Conservation (phyloP, 2,329 filamentous ascomycete species). For the Curvularia sp. region DNA sequence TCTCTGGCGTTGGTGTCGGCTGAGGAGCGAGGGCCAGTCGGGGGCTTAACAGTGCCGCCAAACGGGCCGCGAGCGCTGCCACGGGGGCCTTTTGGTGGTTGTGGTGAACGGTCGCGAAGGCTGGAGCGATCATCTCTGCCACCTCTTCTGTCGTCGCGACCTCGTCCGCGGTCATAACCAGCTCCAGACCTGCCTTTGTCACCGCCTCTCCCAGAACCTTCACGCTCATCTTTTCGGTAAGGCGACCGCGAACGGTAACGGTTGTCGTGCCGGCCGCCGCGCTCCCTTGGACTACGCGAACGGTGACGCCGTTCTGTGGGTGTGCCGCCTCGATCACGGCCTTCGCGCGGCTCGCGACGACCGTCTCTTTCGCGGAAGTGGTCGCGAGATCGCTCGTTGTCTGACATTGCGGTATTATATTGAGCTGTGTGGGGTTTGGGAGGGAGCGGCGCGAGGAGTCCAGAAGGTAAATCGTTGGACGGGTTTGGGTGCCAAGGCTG, state of each 20-base stretch:
- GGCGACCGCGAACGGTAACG: conserved; percentile 43
- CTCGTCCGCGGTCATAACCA: conserved; percentile 20
- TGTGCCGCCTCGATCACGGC: conserved; percentile 31
- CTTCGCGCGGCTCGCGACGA: conserved; percentile 30
- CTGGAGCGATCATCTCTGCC: conserved; percentile 19
- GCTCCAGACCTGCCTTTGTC: conserved; percentile 20
- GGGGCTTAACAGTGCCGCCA: conserved; percentile 19
- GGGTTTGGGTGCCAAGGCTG: conserved; percentile 18
- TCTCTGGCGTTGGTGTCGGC: conserved; percentile 19
- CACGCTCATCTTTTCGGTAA: conserved; percentile 30
- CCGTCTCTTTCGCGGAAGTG: conserved; percentile 31
- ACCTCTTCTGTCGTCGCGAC: conserved; percentile 24
- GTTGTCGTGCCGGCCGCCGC: conserved; percentile 32
- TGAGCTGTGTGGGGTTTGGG: conserved; percentile 7
- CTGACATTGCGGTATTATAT: conserved; percentile 27
- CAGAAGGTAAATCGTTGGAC: neutral
- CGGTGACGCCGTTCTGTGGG: conserved; percentile 40
- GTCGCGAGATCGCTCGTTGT: conserved; percentile 37
- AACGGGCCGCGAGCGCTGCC: conserved; percentile 16
- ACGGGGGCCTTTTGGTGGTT: conserved; percentile 37
- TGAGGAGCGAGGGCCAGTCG: conserved; percentile 17
- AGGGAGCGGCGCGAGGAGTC: conserved; percentile 11
- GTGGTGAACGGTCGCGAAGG: conserved; percentile 26
- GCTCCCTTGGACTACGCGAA: conserved; percentile 45
- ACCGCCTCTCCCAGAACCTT: conserved; percentile 23